Percentiles rank a stretch among this genome's conserved stretches.
Evolutionary conservation across 106 monocot genomes (phyloP).

Genomic region (Allium fistulosum): DNA sequence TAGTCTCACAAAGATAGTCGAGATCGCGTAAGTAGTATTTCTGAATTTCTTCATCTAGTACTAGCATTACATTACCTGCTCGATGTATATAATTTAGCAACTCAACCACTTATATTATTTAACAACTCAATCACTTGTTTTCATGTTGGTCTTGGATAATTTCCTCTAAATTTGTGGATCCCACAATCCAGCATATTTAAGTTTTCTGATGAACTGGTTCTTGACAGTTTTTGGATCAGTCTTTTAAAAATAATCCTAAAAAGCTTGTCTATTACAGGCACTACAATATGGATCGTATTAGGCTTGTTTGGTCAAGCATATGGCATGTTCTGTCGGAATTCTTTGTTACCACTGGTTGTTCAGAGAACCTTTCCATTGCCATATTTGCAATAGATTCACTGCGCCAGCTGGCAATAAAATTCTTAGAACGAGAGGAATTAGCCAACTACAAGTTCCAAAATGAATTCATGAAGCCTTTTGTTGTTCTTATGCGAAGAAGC

Average conservation of each 20-base stretch:
- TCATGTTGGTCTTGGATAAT: too few relatives aligned
- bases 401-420: slow-evolving; percentile 94
- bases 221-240: too few relatives aligned
- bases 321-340: slow-evolving; percentile 93
- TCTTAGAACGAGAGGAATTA: slow-evolving; percentile 89
- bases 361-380: slow-evolving; percentile 93
- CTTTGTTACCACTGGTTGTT: slow-evolving; percentile 88
- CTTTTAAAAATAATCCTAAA: background rate
- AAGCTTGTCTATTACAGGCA: slow-evolving; percentile 38
- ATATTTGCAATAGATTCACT: slow-evolving; percentile 99
- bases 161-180: too few relatives aligned
- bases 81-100: too few relatives aligned
- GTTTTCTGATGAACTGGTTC: too few relatives aligned
- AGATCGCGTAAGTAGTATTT: slow-evolving; percentile 70
- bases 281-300: slow-evolving; percentile 88
- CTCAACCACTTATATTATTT: too few relatives aligned
- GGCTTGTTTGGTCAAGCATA: slow-evolving; percentile 88
- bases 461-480: slow-evolving; percentile 99
- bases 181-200: too few relatives aligned
- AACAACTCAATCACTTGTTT: too few relatives aligned
- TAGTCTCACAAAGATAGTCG: slow-evolving; percentile 92
- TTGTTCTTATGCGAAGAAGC: slow-evolving; percentile 93
- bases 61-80: too few relatives aligned
- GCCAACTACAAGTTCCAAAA: slow-evolving; percentile 98
- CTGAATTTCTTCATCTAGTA: background rate